Evolutionary conservation across 352 stramenopile genomes (phyloP).

Genomic region (Blastocystis sp.): DNA sequence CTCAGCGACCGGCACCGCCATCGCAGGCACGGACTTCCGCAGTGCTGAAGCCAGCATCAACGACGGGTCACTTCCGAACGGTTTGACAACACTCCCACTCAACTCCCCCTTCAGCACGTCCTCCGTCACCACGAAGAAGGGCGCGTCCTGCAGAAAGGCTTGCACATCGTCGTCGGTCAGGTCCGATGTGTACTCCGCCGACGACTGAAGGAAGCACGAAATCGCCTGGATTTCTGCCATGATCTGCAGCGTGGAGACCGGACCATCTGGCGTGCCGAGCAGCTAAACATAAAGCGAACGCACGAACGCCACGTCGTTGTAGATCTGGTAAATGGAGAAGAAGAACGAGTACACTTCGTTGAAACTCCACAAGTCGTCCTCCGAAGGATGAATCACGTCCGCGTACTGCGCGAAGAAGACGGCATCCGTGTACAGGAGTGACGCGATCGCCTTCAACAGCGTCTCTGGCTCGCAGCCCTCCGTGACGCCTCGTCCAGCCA

Average conservation of each 20-base stretch:
- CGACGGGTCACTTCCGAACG: no score
- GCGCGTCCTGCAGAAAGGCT: neutral
- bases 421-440: neutral
- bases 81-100: no score
- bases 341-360: neutral
- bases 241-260: neutral
- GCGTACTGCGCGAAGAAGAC: neutral
- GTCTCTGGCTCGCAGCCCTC: neutral
- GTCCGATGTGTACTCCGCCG: neutral
- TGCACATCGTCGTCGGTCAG: neutral
- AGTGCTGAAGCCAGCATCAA: no score
- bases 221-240: neutral
- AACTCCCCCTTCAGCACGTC: no score
- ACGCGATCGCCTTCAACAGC: neutral
- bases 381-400: neutral
- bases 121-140: neutral
- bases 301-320: neutral
- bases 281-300: neutral
- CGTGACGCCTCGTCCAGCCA: neutral
- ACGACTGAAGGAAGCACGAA: neutral
- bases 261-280: neutral
- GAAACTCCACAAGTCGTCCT: constrained; percentile 16
- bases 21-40: no score
- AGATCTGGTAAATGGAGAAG: neutral
- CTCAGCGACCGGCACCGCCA: no score